Evolutionary conservation across 2,329 filamentous ascomycete genomes (phyloP).

Genomic region (Cladorrhinum sp.): DNA sequence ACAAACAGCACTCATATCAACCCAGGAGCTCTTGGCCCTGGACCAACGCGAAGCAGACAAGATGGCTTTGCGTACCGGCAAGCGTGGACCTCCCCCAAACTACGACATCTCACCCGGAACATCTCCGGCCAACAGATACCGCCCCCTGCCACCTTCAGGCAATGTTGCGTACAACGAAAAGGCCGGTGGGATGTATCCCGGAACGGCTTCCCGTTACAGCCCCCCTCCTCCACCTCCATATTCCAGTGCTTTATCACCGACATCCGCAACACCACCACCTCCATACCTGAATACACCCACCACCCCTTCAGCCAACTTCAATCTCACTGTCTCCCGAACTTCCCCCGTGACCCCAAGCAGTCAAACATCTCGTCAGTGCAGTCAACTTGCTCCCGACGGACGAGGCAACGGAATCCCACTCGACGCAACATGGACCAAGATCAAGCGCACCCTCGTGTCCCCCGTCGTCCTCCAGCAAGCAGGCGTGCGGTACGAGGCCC

Average conservation of each 20-base stretch:
- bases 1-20: slow-evolving; percentile 50
- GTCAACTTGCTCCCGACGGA: slow-evolving; percentile 53
- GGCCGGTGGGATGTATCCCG: slow-evolving; percentile 32
- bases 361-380: slow-evolving; percentile 23
- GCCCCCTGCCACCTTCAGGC: not conserved
- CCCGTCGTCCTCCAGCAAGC: slow-evolving; percentile 55
- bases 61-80: slow-evolving; percentile 41
- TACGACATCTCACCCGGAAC: slow-evolving; percentile 39
- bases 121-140: slow-evolving; percentile 26
- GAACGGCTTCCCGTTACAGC: slow-evolving; percentile 41
- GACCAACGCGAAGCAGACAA: slow-evolving; percentile 39
- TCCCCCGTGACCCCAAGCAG: not conserved
- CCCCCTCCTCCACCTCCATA: slow-evolving; percentile 28
- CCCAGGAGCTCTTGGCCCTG: slow-evolving; percentile 51
- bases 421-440: slow-evolving; percentile 59
- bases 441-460: slow-evolving; percentile 54
- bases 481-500: slow-evolving; percentile 58
- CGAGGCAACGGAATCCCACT: slow-evolving; percentile 54
- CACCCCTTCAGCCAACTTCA: slow-evolving; percentile 20
- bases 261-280: slow-evolving; percentile 29
- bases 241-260: slow-evolving; percentile 17
- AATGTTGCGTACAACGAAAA: not conserved
- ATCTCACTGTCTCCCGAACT: slow-evolving; percentile 21
- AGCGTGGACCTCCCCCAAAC: slow-evolving; percentile 33
- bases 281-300: slow-evolving; percentile 36